phyloP scores from a whole-genome alignment of 345 rosid genomes.

The Kernera saxatilis region DNA sequence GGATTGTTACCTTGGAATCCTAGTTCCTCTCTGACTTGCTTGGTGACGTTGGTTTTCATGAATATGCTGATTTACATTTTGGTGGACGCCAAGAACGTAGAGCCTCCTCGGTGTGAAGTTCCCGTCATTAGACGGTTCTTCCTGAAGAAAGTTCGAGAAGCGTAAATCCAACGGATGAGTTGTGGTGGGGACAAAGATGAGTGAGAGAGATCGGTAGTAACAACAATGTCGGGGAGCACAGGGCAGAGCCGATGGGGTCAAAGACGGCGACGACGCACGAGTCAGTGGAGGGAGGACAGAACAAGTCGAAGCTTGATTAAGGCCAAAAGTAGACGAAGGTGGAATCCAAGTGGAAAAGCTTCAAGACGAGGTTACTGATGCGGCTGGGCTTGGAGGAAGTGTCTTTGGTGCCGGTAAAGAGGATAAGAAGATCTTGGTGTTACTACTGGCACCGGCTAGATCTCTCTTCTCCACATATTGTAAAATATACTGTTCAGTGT shows the following conservation, averaged over 20 bases:
- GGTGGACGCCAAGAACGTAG: not conserved
- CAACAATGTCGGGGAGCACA: constrained; percentile 64
- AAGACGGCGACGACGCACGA: constrained; percentile 46
- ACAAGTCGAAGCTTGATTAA: constrained; percentile 40
- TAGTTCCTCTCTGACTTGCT: too few species aligned
- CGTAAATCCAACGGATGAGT: constrained; percentile 9
- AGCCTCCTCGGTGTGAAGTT: constrained; percentile 17
- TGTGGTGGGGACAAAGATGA: not conserved
- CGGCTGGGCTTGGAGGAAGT: constrained; percentile 54
- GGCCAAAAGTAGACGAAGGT: constrained; percentile 43
- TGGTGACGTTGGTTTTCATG: too few species aligned
- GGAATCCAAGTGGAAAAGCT: constrained; percentile 45
- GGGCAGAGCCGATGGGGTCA: constrained; percentile 57
- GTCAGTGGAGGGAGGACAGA: constrained; percentile 47
- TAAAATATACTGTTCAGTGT: too few species aligned
- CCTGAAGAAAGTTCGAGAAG: constrained; percentile 19
- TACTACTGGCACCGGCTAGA: constrained; percentile 48
- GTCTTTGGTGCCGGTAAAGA: constrained; percentile 50
- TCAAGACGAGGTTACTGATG: constrained; percentile 46
- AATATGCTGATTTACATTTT: too few species aligned
- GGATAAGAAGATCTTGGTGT: constrained; percentile 49
- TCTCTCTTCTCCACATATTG: not conserved
- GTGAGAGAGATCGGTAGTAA: not conserved
- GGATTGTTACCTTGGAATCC: too few species aligned
- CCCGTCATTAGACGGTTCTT: constrained; percentile 18